Evolutionary conservation across 768 basidiomycete species (phyloP).

Genomic region (Lactifluus pinguis): DNA sequence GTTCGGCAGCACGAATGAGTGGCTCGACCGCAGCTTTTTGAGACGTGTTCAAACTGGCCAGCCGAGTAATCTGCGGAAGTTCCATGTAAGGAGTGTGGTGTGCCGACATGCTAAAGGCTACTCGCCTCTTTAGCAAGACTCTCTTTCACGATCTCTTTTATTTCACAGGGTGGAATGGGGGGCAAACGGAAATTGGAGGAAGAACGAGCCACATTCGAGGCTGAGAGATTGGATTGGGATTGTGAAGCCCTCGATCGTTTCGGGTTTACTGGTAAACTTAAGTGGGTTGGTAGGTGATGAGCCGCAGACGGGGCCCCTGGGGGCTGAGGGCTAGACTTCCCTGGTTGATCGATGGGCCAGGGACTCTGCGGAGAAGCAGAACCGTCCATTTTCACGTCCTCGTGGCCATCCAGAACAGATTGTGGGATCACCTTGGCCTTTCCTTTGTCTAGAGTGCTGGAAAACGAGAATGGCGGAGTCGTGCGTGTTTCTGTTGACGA

Average conservation of each 20-base stretch:
- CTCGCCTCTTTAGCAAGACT: slow-evolving; percentile 11
- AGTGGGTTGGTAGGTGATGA: neutral
- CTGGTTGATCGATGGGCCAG: slow-evolving; percentile 2
- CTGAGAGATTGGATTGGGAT: neutral
- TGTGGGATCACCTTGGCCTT: slow-evolving; percentile 11
- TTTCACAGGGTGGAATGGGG: slow-evolving; percentile 4
- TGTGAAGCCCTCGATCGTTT: slow-evolving; percentile 7
- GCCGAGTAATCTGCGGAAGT: slow-evolving; percentile 1
- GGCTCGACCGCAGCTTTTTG: slow-evolving; percentile 9
- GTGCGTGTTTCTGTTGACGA: neutral
- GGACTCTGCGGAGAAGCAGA: slow-evolving; percentile 1
- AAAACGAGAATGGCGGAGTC: neutral
- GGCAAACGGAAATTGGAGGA: slow-evolving; percentile 10
- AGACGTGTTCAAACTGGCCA: slow-evolving; percentile 12
- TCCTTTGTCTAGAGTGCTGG: slow-evolving; percentile 8
- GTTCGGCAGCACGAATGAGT: slow-evolving; percentile 8
- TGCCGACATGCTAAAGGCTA: neutral
- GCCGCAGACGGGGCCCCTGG: neutral
- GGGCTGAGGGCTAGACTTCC: slow-evolving; percentile 10
- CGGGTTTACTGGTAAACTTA: neutral
- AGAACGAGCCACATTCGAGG: slow-evolving; percentile 1
- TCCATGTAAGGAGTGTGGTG: neutral
- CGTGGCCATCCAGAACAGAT: neutral
- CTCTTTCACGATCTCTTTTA: slow-evolving; percentile 13
- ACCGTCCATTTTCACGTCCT: slow-evolving; percentile 14